Conservation (phyloP, 2,329 filamentous ascomycete species). For the Coniochaeta sp. region DNA sequence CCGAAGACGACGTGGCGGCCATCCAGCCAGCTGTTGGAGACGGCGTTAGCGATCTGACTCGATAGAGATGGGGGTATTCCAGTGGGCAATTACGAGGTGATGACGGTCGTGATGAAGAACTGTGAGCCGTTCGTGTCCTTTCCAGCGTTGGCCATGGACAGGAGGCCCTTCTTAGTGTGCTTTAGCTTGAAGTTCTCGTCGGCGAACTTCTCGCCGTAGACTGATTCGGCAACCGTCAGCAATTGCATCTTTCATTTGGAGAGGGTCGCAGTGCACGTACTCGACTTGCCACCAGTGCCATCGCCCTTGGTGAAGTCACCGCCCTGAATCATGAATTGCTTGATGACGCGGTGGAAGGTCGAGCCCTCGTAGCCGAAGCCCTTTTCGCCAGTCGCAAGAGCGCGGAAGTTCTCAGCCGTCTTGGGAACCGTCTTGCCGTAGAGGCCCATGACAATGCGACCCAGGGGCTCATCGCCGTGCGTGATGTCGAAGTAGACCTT, state of each 20-base stretch:
- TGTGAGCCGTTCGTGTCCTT: constrained; percentile 83
- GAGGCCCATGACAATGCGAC: constrained; percentile 72
- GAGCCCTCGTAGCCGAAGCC: constrained; percentile 78
- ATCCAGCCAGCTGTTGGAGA: constrained; percentile 61
- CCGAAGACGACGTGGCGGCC: constrained; percentile 82
- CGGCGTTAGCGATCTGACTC: neutral
- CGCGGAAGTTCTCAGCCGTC: constrained; percentile 67
- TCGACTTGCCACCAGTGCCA: constrained; percentile 79
- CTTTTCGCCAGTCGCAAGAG: constrained; percentile 78
- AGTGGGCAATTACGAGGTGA: constrained; percentile 54
- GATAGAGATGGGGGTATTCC: neutral
- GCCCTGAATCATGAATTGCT: constrained; percentile 87
- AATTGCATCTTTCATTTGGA: neutral
- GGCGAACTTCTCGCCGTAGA: constrained; percentile 76
- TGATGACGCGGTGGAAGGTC: constrained; percentile 84
- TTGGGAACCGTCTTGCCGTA: constrained; percentile 84
- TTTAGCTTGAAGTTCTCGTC: constrained; percentile 96
- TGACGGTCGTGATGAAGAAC: constrained; percentile 83
- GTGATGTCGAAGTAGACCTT: constrained; percentile 88
- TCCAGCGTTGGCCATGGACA: constrained; percentile 82
- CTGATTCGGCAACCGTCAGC: constrained; percentile 24
- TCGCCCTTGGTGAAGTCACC: constrained; percentile 82
- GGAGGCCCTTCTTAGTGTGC: constrained; percentile 75
- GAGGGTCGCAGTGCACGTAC: constrained; percentile 34
- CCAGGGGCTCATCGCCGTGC: constrained; percentile 66